Base-by-base conservation (phyloP, 306 rosid genomes). In the Citrullus amarus region DNA sequence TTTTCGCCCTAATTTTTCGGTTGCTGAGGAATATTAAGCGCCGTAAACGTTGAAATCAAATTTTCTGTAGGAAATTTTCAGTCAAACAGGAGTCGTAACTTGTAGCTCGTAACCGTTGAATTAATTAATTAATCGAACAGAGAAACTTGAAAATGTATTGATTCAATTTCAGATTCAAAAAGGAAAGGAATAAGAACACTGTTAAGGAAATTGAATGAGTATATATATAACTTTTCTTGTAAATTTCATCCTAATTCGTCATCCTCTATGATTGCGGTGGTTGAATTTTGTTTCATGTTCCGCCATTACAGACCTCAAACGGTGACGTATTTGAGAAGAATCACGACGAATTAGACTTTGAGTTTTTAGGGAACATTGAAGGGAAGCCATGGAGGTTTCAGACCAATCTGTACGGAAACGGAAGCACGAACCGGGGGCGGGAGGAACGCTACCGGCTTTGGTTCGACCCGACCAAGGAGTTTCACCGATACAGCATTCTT, bases 321-420 rank as follows among this genome's bases (percentile, higher is more conserved):
- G 97, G 90, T 6, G 98, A 91, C 54, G 91, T 91, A 53, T 95
- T 91, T 34, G 90, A 91, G 88, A 95, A 95, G 83, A 77, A 71
- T 12, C 99, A 95, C 80, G 99, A 95, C 36, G 99, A 95, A 78
- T 80, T 95, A 82, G 99, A 95, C 87, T 92, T 95, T 32, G 99
- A 95, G 83, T 95, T 95, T 79, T 74, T 95, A 60, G 99, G 99
- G 1, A 95, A 92, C 83, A 39, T 88, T 1, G 89, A 82, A 22
- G 93, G 98, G 32, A 90, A 95, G 80, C 96, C 99, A 17, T 95
- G 99, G 99, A 79, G 93, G 83, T 95, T 95, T 72, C 99, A 95
- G 85, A 95, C 99, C 15, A 95, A 95, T 59, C 63, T 92, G 58
- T 95, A 95, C 73, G 99, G 99, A 16, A 92, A 92, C 58, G 99